Percentiles rank a stretch among this genome's conserved stretches.
Evolutionary conservation across 768 basidiomycete species (phyloP).

Genomic region (Termitomyces sp.): DNA sequence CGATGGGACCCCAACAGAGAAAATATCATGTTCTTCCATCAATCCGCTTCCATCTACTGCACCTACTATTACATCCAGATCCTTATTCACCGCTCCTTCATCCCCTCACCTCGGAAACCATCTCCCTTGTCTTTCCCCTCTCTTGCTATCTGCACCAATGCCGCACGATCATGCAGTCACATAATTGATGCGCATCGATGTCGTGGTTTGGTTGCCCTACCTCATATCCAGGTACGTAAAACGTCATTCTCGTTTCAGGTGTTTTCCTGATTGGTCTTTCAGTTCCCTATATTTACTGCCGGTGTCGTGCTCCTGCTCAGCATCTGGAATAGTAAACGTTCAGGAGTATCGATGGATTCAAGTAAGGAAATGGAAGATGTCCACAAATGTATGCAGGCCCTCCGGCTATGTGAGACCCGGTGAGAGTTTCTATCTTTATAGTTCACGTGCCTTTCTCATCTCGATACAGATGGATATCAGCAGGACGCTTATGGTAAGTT

Average conservation of each 20-base stretch:
- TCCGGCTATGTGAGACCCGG: constrained; percentile 38
- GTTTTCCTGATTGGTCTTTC: not conserved
- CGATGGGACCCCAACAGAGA: constrained; percentile 53
- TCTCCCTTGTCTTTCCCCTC: constrained; percentile 56
- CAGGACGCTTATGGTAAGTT: constrained; percentile 43
- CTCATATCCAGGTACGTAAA: constrained; percentile 32
- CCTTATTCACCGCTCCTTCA: constrained; percentile 74
- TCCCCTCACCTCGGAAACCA: constrained; percentile 53
- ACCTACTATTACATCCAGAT: constrained; percentile 62
- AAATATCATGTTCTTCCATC: constrained; percentile 45
- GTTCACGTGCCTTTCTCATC: not conserved
- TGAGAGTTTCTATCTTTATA: constrained; percentile 7
- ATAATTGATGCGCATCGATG: constrained; percentile 59
- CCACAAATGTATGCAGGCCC: constrained; percentile 55
- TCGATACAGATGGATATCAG: constrained; percentile 32
- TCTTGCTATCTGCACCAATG: constrained; percentile 73
- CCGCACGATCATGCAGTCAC: constrained; percentile 80
- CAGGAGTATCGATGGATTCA: constrained; percentile 44
- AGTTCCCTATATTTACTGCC: constrained; percentile 42
- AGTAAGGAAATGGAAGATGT: constrained; percentile 63
- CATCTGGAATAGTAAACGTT: constrained; percentile 61
- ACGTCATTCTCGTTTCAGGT: constrained; percentile 1
- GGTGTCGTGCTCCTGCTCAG: constrained; percentile 62
- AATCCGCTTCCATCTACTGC: constrained; percentile 55
- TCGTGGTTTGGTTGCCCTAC: constrained; percentile 26